These are phyloP conservation scores for Neurospora hispaniola DNA, from an alignment of 495 filamentous ascomycete species.

Conservation along the genomic window DNA sequence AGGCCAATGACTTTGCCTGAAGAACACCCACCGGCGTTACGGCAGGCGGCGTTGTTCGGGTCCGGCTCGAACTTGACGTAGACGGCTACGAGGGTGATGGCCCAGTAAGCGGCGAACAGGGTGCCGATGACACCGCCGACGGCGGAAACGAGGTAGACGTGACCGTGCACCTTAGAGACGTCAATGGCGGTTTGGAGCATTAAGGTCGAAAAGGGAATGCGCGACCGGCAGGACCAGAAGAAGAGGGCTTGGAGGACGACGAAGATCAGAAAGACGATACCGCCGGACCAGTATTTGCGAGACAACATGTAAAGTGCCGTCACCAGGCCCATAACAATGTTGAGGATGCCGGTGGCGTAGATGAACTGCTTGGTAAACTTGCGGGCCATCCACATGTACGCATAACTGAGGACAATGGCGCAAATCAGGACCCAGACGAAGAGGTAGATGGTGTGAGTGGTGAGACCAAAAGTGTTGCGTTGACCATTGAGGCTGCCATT, in stretches of 20 bases:
- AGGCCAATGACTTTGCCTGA: constrained; percentile 70
- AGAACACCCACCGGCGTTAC: constrained; percentile 55
- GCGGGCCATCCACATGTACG: constrained; percentile 66
- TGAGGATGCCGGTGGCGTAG: constrained; percentile 83
- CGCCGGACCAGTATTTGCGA: constrained; percentile 64
- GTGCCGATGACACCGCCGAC: constrained; percentile 66
- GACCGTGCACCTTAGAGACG: constrained; percentile 68
- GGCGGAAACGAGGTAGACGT: constrained; percentile 76
- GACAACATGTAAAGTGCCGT: constrained; percentile 64
- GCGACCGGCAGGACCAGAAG: constrained; percentile 61
- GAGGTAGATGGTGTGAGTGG: constrained; percentile 76
- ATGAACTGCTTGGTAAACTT: constrained; percentile 83
- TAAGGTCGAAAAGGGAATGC: constrained; percentile 80
- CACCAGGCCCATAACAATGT: constrained; percentile 55
- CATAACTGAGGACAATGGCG: constrained; percentile 62
- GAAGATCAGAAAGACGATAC: constrained; percentile 78
- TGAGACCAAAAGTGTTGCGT: constrained; percentile 55
- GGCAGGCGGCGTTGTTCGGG: constrained; percentile 56
- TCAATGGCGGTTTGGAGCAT: constrained; percentile 87
- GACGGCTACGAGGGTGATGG: constrained; percentile 49
- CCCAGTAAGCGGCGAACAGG: constrained; percentile 58
- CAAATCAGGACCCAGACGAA: constrained; percentile 67
- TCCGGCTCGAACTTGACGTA: constrained; percentile 72
- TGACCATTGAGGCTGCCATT: constrained; percentile 66
- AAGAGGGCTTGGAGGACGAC: constrained; percentile 44